Evolutionary conservation across 2,329 filamentous ascomycete species (phyloP).

Genomic region (Beauveria rudraprayagi): DNA sequence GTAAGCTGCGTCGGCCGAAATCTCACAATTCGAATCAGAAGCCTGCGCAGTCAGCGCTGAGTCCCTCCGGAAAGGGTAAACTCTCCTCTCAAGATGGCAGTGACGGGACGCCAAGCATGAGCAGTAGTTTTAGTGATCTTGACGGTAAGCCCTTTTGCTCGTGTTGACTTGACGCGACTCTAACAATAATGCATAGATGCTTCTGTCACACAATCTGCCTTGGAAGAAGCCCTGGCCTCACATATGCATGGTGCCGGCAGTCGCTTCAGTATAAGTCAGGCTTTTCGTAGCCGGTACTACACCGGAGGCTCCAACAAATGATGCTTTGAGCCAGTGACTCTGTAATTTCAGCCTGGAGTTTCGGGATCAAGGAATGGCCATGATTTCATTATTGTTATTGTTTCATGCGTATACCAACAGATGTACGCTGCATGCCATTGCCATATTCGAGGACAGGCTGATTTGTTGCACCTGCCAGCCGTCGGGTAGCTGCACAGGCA

Average conservation of each 20-base stretch:
- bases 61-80: slow-evolving; percentile 42
- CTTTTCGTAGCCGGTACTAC: slow-evolving; percentile 57
- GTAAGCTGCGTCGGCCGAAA: slow-evolving; percentile 29
- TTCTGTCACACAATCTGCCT: slow-evolving; percentile 70
- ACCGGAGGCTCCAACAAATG: slow-evolving; percentile 25
- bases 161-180: slow-evolving; percentile 10
- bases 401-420: neutral
- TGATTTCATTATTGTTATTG: slow-evolving; percentile 1
- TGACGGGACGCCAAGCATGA: slow-evolving; percentile 71
- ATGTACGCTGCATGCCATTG: neutral
- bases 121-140: slow-evolving; percentile 79
- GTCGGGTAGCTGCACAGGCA: neutral
- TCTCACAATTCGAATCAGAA: slow-evolving; percentile 51
- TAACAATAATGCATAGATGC: slow-evolving; percentile 45
- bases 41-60: slow-evolving; percentile 48
- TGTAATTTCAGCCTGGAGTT: slow-evolving; percentile 4
- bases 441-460: neutral
- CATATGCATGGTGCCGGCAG: slow-evolving; percentile 31
- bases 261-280: slow-evolving; percentile 61
- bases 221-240: slow-evolving; percentile 68
- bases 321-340: slow-evolving; percentile 1
- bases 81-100: slow-evolving; percentile 53
- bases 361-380: neutral
- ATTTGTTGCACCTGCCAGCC: slow-evolving; percentile 1
- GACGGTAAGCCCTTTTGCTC: slow-evolving; percentile 47